Conservation (phyloP, 2,329 filamentous ascomycete species). For the Ophiostoma sp. region DNA sequence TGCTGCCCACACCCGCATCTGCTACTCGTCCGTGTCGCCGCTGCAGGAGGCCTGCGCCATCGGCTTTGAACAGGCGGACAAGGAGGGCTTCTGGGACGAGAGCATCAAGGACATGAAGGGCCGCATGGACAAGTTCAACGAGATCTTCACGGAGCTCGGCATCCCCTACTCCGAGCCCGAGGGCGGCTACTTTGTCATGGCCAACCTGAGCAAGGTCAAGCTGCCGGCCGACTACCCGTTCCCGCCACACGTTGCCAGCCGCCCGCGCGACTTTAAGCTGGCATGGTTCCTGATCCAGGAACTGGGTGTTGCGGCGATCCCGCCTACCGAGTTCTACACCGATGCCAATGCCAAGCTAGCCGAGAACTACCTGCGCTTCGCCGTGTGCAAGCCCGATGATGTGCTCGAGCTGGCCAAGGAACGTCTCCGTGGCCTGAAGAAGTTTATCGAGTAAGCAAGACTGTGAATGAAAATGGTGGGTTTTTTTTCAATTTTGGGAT, state of each 20-base stretch:
- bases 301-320: slow-evolving; percentile 90
- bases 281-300: slow-evolving; percentile 97
- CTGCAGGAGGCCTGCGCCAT: slow-evolving; percentile 92
- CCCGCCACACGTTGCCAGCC: slow-evolving; percentile 76
- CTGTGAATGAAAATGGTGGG: neutral
- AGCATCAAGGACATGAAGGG: slow-evolving; percentile 80
- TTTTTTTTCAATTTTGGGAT: too few species aligned
- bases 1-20: slow-evolving; percentile 91
- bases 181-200: slow-evolving; percentile 95
- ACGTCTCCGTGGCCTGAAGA: slow-evolving; percentile 65
- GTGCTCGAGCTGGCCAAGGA: slow-evolving; percentile 76
- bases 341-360: slow-evolving; percentile 75
- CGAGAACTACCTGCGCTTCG: slow-evolving; percentile 90
- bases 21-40: slow-evolving; percentile 88
- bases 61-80: slow-evolving; percentile 85
- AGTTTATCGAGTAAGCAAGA: slow-evolving; percentile 50
- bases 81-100: slow-evolving; percentile 79
- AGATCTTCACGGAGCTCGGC: slow-evolving; percentile 68
- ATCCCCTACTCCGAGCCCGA: slow-evolving; percentile 87
- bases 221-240: slow-evolving; percentile 81
- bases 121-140: slow-evolving; percentile 83
- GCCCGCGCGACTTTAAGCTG: slow-evolving; percentile 89
- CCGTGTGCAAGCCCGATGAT: slow-evolving; percentile 91
- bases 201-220: slow-evolving; percentile 84
- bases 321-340: slow-evolving; percentile 95